These are phyloP conservation scores for Aspergillus unguis DNA, from an alignment of 2,329 filamentous ascomycete species.

Conservation along the genomic window DNA sequence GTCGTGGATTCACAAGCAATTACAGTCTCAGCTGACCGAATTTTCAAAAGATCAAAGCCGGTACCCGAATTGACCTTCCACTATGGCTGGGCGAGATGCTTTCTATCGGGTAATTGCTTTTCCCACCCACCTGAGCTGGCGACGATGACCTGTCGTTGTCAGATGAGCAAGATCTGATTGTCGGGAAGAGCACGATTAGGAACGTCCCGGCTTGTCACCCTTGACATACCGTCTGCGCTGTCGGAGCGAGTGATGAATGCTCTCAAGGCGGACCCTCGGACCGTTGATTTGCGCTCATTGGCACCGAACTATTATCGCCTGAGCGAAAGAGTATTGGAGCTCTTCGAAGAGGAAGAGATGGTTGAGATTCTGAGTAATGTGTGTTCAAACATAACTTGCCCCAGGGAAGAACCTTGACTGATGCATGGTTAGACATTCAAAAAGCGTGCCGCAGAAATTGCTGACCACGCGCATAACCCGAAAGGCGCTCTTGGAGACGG, in stretches of 20 bases:
- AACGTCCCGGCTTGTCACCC: constrained; percentile 63
- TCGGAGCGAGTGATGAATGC: constrained; percentile 80
- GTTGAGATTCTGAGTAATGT: constrained; percentile 63
- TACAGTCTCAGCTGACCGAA: not conserved
- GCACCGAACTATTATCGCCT: constrained; percentile 86
- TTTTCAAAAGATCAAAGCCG: constrained; percentile 64
- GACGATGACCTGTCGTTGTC: not conserved
- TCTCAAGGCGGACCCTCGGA: constrained; percentile 81
- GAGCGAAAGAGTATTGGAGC: constrained; percentile 77
- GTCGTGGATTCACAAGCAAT: not conserved
- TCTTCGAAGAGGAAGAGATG: constrained; percentile 87
- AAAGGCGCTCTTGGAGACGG: constrained; percentile 64
- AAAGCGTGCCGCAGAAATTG: constrained; percentile 73
- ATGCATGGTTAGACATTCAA: constrained; percentile 65
- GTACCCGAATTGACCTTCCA: constrained; percentile 77
- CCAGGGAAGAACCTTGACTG: not conserved
- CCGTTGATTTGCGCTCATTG: constrained; percentile 77
- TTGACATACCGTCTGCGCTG: constrained; percentile 77
- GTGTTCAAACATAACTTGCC: too few species aligned
- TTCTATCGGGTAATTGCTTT: constrained; percentile 42
- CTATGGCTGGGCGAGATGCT: constrained; percentile 96
- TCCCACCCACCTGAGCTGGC: not conserved
- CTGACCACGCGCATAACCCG: constrained; percentile 83
- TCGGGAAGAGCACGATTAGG: constrained; percentile 41
- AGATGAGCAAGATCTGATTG: not conserved